Base-by-base conservation (phyloP, 2,329 filamentous ascomycete species). In the Knoxdaviesia capensis region DNA sequence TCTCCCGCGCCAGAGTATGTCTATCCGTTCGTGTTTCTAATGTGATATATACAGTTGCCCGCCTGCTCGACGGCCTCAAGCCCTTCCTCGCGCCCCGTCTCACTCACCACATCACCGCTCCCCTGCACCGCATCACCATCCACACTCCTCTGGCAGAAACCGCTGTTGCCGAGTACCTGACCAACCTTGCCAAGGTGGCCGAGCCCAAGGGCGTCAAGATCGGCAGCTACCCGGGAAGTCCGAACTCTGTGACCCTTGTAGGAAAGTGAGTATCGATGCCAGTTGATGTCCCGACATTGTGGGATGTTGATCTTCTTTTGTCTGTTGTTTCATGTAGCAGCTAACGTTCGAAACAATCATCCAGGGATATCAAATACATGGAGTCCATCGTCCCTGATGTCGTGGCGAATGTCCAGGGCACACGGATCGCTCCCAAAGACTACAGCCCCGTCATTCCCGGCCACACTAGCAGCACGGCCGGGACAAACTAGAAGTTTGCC, bases 171-270 rank as follows among this genome's bases (percentile, higher is more conserved):
- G 72, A 68, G 11, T 94, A 83, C 55, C 64, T 98, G 52, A 88
- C 85, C 1, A 71, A 83, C 48, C 63, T 96, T 47, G 83, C 87
- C 5, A 69, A 64, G 31, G 74, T 74, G 56, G 80, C 87, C 28
- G 79, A 76, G 55, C 63, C 74, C 1, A 75, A 71, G 52, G 86
- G 85, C 3, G 71, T 96, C 52, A 96, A 96, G 62, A 85, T 96
- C 10, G 90, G 90, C 39, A 93, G 84, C 59, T 96, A 98, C 59
- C 90, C 90, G 34, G 81, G 5, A 88, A 84, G 66, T 74, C 75
- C 69, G 48, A 96, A 96, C 59, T 90, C 86, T 0, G 85, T 96
- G 39, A 94, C 88, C 7, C 64, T 98, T 42, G 87, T 94, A 20
- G 74, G 74, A 49, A 64, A 60, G 66, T 71, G 53, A 50, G 60